A percentile compares a stretch with the other conserved stretches of the same genome.
phyloP scores from a whole-genome alignment of 805 yeast genomes.

The Yarrowia sp. region DNA sequence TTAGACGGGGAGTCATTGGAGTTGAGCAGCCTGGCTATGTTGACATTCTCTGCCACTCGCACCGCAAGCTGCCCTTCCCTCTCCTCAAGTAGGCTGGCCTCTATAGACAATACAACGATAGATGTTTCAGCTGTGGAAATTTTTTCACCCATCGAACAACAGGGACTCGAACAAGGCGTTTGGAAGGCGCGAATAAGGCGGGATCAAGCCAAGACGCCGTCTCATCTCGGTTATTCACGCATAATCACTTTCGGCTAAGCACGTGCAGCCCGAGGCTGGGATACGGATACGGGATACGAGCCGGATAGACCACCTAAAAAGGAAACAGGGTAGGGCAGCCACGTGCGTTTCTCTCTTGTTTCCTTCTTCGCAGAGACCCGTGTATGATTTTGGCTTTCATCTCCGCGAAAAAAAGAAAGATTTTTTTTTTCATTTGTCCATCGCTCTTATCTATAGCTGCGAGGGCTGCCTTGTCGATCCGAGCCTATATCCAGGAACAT shows the following conservation, averaged over 20 bases:
- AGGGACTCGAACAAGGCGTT: no score
- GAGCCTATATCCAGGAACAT: not conserved
- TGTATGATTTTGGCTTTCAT: not conserved
- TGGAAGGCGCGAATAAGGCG: no score
- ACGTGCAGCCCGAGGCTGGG: not conserved
- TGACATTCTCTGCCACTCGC: not conserved
- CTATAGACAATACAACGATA: not conserved
- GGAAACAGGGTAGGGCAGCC: not conserved
- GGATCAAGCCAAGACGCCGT: no score
- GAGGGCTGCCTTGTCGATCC: conserved; percentile 6
- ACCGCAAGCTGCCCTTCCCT: conserved; percentile 15
- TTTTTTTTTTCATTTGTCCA: not conserved
- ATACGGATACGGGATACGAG: conserved; percentile 1
- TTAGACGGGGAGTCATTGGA: conserved; percentile 71
- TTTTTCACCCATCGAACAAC: no score
- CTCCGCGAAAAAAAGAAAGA: not conserved
- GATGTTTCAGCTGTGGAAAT: no score
- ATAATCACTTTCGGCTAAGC: no score
- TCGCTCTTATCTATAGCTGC: not conserved
- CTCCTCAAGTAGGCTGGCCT: not conserved
- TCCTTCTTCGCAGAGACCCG: not conserved
- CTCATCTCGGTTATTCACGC: no score
- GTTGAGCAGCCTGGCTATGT: conserved; percentile 3
- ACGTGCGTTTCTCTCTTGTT: no score
- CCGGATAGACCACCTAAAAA: not conserved